A percentile compares a stretch with the other conserved stretches of the same genome.
phyloP scores from a whole-genome alignment of 2,329 filamentous ascomycete species.

The Exophiala viscosa region DNA sequence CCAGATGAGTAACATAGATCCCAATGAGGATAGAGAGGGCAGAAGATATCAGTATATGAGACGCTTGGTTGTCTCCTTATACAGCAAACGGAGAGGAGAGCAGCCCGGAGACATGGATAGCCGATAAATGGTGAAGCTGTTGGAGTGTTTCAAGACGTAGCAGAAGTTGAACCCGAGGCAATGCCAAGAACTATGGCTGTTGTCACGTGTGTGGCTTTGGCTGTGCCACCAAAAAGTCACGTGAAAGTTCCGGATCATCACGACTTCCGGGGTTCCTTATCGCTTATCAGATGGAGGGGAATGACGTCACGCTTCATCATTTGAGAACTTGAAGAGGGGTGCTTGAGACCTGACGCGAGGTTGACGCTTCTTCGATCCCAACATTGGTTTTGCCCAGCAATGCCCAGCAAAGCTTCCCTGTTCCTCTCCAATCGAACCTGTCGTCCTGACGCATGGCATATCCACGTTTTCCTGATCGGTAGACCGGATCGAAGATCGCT shows the following conservation, averaged over 20 bases:
- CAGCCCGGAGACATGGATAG: slow-evolving; percentile 12
- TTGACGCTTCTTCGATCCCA: background rate
- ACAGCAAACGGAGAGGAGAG: background rate
- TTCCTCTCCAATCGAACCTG: too few species aligned
- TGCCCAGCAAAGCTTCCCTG: too few species aligned
- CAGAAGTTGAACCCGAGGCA: slow-evolving; percentile 3
- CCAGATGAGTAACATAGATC: background rate
- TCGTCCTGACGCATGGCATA: background rate
- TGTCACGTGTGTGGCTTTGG: background rate
- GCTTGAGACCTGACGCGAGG: too few species aligned
- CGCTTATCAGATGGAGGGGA: background rate
- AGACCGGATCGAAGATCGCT: background rate
- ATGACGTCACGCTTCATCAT: slow-evolving; percentile 1
- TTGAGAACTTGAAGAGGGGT: background rate
- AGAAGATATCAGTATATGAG: slow-evolving; percentile 12
- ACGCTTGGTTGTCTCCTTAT: slow-evolving; percentile 14
- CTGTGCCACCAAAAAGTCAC: background rate
- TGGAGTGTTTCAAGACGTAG: slow-evolving; percentile 8
- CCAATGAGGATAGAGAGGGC: background rate
- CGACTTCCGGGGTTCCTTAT: background rate
- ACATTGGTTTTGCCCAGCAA: too few species aligned
- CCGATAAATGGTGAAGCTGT: slow-evolving; percentile 22
- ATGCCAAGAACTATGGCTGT: slow-evolving; percentile 8
- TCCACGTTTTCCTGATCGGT: background rate
- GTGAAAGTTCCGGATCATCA: background rate